Percentiles rank a stretch among this genome's conserved stretches.
Conservation (phyloP, 495 filamentous ascomycete genomes). For the Chaetomium cochliodes region DNA sequence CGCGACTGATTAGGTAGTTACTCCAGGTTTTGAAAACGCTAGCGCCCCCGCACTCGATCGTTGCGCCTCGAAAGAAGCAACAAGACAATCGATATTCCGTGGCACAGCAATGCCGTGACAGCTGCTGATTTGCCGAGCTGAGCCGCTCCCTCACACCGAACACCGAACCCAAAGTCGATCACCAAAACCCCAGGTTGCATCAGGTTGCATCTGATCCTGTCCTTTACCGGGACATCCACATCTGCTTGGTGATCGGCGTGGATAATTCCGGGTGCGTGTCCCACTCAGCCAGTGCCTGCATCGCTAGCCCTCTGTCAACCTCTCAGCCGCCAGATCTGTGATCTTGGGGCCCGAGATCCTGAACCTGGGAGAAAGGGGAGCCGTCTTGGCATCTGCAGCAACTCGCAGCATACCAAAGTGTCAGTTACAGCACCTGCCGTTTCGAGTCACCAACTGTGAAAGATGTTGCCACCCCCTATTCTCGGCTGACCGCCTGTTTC, state of each 20-base stretch:
- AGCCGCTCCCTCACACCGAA: neutral
- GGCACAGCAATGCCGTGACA: neutral
- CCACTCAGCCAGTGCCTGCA: neutral
- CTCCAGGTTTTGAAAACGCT: neutral
- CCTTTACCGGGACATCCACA: neutral
- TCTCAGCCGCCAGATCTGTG: neutral
- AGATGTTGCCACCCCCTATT: constrained; percentile 1
- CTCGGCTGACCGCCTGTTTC: neutral
- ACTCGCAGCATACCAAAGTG: neutral
- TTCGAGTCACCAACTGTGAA: neutral
- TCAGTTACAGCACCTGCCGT: constrained; percentile 1
- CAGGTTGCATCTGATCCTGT: constrained; percentile 10
- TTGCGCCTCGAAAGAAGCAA: neutral
- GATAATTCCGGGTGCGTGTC: neutral
- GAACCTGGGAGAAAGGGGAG: neutral
- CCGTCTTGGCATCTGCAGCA: neutral
- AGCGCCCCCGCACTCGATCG: neutral
- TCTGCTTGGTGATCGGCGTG: neutral
- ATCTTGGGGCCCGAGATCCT: neutral
- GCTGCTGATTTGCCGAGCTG: neutral
- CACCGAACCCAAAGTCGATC: neutral
- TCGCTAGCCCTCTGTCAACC: neutral
- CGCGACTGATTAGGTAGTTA: too few species aligned
- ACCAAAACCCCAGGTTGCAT: neutral
- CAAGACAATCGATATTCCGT: neutral